These are phyloP conservation scores for Wallacemonas sp. DNA, from an alignment of 208 protist species.

Conservation along the genomic window DNA sequence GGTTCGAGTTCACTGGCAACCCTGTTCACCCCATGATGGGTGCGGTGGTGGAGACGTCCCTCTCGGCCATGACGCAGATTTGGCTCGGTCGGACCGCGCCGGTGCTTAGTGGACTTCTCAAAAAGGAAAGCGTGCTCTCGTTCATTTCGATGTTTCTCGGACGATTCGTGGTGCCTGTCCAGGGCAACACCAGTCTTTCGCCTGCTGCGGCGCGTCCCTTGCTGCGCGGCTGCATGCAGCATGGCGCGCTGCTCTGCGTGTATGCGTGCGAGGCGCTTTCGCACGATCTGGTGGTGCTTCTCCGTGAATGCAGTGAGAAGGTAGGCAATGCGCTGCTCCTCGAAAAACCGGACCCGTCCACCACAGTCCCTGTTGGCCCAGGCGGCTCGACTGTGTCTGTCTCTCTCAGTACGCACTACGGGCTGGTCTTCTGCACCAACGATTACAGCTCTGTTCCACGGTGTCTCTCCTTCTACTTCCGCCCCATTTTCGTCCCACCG, in stretches of 20 bases:
- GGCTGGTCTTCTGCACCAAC: conserved; percentile 29
- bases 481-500: conserved; percentile 41
- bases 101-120: conserved; percentile 23
- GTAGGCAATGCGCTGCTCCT: conserved; percentile 8
- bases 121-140: conserved; percentile 21
- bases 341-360: conserved; percentile 5
- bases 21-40: conserved; percentile 43
- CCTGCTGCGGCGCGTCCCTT: conserved; percentile 34
- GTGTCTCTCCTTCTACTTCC: conserved; percentile 35
- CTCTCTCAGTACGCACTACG: conserved; percentile 26
- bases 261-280: conserved; percentile 48
- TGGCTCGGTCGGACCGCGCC: conserved; percentile 25
- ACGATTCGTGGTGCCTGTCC: conserved; percentile 58
- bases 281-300: conserved; percentile 16
- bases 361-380: conserved; percentile 33
- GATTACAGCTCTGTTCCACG: conserved; percentile 27
- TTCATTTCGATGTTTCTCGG: conserved; percentile 40
- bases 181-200: conserved; percentile 38
- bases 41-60: conserved; percentile 29
- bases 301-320: conserved; percentile 14
- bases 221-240: conserved; percentile 60
- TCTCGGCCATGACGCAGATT: conserved; percentile 20
- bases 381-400: conserved; percentile 22
- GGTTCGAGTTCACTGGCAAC: conserved; percentile 84
- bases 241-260: conserved; percentile 67